Conservation (phyloP, 139 green algal genomes). For the Chlamydomonas applanata region DNA sequence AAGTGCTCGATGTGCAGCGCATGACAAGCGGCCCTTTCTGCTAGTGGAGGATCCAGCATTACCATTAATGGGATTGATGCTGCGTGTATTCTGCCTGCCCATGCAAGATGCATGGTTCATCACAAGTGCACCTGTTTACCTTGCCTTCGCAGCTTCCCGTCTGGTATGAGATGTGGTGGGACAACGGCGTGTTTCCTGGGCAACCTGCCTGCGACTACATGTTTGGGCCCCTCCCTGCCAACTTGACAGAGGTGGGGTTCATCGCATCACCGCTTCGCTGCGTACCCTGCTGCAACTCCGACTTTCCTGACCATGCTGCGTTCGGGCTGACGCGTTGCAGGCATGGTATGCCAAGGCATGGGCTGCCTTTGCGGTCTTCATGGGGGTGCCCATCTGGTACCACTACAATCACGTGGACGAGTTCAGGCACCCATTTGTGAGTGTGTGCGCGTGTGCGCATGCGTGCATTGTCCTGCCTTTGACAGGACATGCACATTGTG, state of each 20-base stretch:
- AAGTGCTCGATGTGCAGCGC: too few species aligned
- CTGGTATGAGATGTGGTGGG: constrained; percentile 62
- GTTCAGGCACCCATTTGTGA: constrained; percentile 28
- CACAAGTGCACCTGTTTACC: not conserved
- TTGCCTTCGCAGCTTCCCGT: constrained; percentile 34
- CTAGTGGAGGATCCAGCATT: not conserved
- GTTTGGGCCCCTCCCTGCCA: constrained; percentile 31
- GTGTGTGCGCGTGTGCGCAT: not conserved
- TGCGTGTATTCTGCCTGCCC: not conserved
- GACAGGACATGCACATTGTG: too few species aligned
- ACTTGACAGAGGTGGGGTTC: constrained; percentile 37
- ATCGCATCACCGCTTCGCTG: too few species aligned
- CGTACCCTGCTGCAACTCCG: not conserved
- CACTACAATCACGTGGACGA: constrained; percentile 21
- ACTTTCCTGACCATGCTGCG: not conserved
- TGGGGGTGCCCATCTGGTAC: constrained; percentile 22
- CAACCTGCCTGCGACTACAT: constrained; percentile 45
- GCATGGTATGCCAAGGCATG: constrained; percentile 25
- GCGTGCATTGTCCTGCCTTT: too few species aligned
- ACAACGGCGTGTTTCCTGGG: constrained; percentile 52
- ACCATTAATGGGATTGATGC: not conserved
- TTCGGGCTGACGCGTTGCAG: constrained; percentile 3
- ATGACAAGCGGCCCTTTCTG: not conserved
- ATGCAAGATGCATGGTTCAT: not conserved
- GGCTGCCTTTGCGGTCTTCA: constrained; percentile 11